A percentile compares a stretch with the other conserved stretches of the same genome.
Conservation (phyloP, 2,329 filamentous ascomycete species). For the Phaeoacremonium minimum region DNA sequence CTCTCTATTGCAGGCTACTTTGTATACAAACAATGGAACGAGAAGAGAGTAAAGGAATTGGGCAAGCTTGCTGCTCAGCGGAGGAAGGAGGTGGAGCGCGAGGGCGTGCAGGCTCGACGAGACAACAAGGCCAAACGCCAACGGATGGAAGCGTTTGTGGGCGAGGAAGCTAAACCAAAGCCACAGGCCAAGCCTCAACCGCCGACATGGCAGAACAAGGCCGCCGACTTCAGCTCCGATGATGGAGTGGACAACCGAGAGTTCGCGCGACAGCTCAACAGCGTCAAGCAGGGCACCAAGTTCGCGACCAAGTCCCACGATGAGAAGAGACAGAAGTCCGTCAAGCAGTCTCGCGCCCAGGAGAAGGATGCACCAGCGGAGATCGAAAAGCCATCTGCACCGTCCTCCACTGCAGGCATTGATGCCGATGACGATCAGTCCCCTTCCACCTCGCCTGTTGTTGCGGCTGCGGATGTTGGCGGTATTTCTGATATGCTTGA, state of each 20-base stretch:
- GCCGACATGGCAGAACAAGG: conserved; percentile 22
- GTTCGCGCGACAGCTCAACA: conserved; percentile 71
- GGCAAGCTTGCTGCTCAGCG: conserved; percentile 15
- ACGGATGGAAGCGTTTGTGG: conserved; percentile 34
- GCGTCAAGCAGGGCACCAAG: conserved; percentile 65
- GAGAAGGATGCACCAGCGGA: conserved; percentile 39
- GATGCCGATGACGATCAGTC: conserved; percentile 82
- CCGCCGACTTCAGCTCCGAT: conserved; percentile 40
- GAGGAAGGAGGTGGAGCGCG: conserved; percentile 21
- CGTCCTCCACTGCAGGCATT: conserved; percentile 67
- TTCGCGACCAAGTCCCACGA: conserved; percentile 47
- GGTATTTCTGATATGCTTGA: conserved; percentile 93
- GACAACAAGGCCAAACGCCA: conserved; percentile 33
- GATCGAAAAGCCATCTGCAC: conserved; percentile 47
- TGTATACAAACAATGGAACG: conserved; percentile 12
- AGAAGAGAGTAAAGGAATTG: conserved; percentile 16
- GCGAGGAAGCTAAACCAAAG: conserved; percentile 29
- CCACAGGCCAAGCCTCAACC: conserved; percentile 17
- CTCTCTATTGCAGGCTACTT: conserved; percentile 16
- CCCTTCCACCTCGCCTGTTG: conserved; percentile 61
- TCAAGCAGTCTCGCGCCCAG: conserved; percentile 64
- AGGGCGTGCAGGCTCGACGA: conserved; percentile 25
- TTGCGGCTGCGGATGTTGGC: conserved; percentile 51
- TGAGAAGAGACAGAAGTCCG: conserved; percentile 63
- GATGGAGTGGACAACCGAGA: conserved; percentile 67